phyloP scores from a whole-genome alignment of 1,139 yeast genomes.

The Zygoascus sp. region DNA sequence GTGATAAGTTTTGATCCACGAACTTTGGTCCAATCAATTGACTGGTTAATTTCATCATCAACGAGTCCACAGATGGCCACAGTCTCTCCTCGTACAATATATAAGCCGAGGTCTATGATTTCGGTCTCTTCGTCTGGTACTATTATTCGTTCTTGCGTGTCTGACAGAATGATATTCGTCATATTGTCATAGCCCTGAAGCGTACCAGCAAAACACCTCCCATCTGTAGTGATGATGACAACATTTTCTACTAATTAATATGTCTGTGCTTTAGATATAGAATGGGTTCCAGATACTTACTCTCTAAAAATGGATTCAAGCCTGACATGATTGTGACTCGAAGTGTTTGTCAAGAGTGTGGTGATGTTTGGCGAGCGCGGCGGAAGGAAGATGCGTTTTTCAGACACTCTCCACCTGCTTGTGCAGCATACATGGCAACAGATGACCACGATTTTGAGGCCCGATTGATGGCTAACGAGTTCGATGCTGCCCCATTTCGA shows the following conservation, averaged over 20 bases:
- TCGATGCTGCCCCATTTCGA: slow-evolving; percentile 4
- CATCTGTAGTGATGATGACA: slow-evolving; percentile 78
- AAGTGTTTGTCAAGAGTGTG: not conserved
- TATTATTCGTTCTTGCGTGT: slow-evolving; percentile 52
- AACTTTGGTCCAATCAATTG: slow-evolving; percentile 56
- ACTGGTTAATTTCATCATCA: slow-evolving; percentile 48
- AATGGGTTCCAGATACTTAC: slow-evolving; percentile 26
- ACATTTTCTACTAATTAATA: slow-evolving; percentile 41
- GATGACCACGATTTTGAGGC: slow-evolving; percentile 5
- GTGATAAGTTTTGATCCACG: slow-evolving; percentile 30
- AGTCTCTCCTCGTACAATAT: slow-evolving; percentile 75
- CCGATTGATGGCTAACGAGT: slow-evolving; percentile 4
- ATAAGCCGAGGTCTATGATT: slow-evolving; percentile 56
- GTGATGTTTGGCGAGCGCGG: not conserved
- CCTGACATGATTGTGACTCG: slow-evolving; percentile 28
- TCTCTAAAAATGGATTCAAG: slow-evolving; percentile 32
- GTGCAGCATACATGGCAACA: not conserved
- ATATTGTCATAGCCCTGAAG: slow-evolving; percentile 79
- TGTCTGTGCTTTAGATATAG: not conserved
- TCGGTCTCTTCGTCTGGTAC: slow-evolving; percentile 45
- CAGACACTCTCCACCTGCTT: not conserved
- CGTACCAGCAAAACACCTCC: slow-evolving; percentile 54
- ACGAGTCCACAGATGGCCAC: slow-evolving; percentile 74
- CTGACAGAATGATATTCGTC: slow-evolving; percentile 64
- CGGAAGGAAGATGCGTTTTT: not conserved